phyloP scores from a whole-genome alignment of 129 eudicot species.

The Artemisia annua region DNA sequence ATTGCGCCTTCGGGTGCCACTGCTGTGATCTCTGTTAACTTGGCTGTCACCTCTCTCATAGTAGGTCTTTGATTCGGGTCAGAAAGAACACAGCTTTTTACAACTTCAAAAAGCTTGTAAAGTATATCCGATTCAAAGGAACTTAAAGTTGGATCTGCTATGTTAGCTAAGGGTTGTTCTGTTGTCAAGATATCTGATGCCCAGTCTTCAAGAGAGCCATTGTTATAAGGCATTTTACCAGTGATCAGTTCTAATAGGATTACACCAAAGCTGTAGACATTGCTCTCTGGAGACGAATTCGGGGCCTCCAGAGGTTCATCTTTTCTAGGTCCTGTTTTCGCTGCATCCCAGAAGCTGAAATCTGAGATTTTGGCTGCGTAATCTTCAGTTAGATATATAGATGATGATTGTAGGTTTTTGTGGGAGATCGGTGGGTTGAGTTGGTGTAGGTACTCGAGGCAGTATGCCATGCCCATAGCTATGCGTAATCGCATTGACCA shows the following conservation, averaged over 20 bases:
- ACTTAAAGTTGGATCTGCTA: constrained; percentile 58
- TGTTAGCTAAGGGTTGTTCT: constrained; percentile 31
- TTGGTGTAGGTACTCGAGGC: constrained; percentile 84
- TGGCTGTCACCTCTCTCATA: constrained; percentile 44
- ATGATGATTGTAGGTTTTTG: constrained; percentile 58
- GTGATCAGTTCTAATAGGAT: constrained; percentile 70
- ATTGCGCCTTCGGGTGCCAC: constrained; percentile 63
- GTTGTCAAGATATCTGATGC: constrained; percentile 37
- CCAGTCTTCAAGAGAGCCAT: constrained; percentile 41
- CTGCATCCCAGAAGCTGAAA: constrained; percentile 63
- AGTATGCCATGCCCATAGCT: constrained; percentile 81
- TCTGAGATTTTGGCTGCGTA: constrained; percentile 89
- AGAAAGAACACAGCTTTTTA: constrained; percentile 47
- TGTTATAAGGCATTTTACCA: constrained; percentile 46
- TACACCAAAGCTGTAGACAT: constrained; percentile 68
- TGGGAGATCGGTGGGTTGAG: constrained; percentile 63
- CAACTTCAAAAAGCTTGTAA: constrained; percentile 46
- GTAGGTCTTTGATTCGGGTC: constrained; percentile 57
- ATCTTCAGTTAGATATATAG: constrained; percentile 73
- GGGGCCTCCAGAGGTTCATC: constrained; percentile 41
- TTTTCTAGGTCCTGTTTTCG: constrained; percentile 48
- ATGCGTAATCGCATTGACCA: constrained; percentile 68
- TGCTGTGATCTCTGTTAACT: constrained; percentile 59
- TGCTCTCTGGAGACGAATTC: constrained; percentile 48
- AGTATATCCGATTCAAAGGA: constrained; percentile 35